Percentiles rank a stretch among this genome's conserved stretches.
phyloP scores from a whole-genome alignment of 2,329 filamentous ascomycete genomes.

The Alternaria hordeiaustralica region DNA sequence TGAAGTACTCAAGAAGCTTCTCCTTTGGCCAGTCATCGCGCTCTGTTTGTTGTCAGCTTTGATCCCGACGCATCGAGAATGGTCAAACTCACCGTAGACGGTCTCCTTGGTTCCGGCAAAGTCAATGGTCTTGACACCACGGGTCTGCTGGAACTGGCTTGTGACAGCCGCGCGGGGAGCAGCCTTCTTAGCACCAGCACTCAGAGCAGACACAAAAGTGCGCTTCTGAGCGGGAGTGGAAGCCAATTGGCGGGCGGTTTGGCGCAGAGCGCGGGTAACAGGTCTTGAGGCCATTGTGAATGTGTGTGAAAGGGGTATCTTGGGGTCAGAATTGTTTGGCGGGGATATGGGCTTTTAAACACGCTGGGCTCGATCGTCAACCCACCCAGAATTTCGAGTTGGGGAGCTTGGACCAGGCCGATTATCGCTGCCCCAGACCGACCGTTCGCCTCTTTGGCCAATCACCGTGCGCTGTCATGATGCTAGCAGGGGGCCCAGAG shows the following conservation, averaged over 20 bases:
- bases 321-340: constrained; percentile 27
- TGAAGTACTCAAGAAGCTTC: constrained; percentile 99
- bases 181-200: constrained; percentile 52
- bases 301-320: constrained; percentile 45
- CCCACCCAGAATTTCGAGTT: constrained; percentile 19
- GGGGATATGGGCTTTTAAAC: constrained; percentile 38
- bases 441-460: constrained; percentile 11
- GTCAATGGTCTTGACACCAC: constrained; percentile 98
- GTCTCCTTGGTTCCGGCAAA: constrained; percentile 95
- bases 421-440: constrained; percentile 21
- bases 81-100: constrained; percentile 75
- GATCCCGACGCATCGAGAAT: constrained; percentile 17
- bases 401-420: constrained; percentile 17
- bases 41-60: constrained; percentile 64
- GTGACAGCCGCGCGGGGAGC: constrained; percentile 55
- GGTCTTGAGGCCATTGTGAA: constrained; percentile 78
- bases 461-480: background rate
- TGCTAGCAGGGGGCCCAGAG: constrained; percentile 13
- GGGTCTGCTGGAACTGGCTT: constrained; percentile 68
- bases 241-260: constrained; percentile 63
- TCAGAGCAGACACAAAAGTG: constrained; percentile 64
- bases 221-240: constrained; percentile 60
- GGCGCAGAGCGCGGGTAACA: constrained; percentile 68
- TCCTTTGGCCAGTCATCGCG: constrained; percentile 97
- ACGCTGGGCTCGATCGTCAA: constrained; percentile 6